Evolutionary conservation across 441 rosid species (phyloP).

Genomic region (Gossypium schwendimanii): DNA sequence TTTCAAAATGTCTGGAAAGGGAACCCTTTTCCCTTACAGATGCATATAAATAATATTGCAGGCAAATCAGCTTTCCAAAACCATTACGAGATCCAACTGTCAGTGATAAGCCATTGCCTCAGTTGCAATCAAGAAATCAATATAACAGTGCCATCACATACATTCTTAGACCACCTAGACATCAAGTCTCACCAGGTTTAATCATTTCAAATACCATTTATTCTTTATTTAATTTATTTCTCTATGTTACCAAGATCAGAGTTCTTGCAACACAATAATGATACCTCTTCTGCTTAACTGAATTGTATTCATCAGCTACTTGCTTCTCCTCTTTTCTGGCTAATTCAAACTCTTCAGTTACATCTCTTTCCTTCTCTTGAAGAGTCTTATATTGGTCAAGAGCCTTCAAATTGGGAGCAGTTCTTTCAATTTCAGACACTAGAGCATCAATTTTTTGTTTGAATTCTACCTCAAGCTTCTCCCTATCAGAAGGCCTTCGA

Average conservation of each 20-base stretch:
- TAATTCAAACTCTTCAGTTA: constrained; percentile 74
- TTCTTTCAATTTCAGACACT: constrained; percentile 70
- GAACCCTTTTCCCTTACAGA: not conserved
- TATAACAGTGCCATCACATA: not conserved
- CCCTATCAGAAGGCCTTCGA: constrained; percentile 67
- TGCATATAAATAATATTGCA: not conserved
- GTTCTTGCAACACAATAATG: not conserved
- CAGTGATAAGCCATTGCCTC: not conserved
- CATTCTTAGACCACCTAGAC: not conserved
- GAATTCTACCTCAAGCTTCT: constrained; percentile 70
- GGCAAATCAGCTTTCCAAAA: not conserved
- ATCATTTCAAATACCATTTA: not conserved
- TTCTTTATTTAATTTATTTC: not conserved
- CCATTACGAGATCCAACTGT: not conserved
- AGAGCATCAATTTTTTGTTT: constrained; percentile 72
- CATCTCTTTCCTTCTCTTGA: constrained; percentile 72
- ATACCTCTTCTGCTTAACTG: constrained; percentile 76
- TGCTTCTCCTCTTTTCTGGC: constrained; percentile 89
- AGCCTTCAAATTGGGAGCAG: constrained; percentile 95
- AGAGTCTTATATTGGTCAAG: constrained; percentile 88
- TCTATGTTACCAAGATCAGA: not conserved
- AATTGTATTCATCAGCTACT: constrained; percentile 71
- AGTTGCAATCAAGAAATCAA: constrained; percentile 1
- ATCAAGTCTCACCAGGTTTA: not conserved
- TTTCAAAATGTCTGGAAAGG: not conserved